These are phyloP conservation scores for Dictyostelium brefeldianum DNA, from an alignment of 78 protist species.

Conservation along the genomic window DNA sequence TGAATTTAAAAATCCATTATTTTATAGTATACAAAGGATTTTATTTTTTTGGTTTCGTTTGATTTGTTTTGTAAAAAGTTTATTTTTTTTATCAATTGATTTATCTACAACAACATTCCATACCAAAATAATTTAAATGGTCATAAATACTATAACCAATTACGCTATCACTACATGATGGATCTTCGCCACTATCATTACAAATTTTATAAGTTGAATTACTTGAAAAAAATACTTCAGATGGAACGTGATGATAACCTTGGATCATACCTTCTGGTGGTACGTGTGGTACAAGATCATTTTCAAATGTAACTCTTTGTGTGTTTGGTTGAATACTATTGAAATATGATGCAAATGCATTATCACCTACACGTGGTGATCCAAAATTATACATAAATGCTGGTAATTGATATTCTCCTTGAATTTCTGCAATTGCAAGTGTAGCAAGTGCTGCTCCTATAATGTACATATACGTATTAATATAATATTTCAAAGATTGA, in stretches of 20 bases:
- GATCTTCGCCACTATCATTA: constrained; percentile 53
- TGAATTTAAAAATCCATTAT: too few species aligned
- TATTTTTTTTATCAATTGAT: not conserved
- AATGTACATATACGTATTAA: too few species aligned
- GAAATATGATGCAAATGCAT: constrained; percentile 18
- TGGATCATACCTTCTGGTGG: constrained; percentile 26
- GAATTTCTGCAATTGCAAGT: constrained; percentile 50
- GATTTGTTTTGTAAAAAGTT: not conserved
- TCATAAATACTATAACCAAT: constrained; percentile 40
- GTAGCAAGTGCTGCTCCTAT: constrained; percentile 69
- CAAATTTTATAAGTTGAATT: constrained; percentile 41
- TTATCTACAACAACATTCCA: constrained; percentile 51
- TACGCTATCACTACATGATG: constrained; percentile 30
- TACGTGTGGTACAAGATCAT: constrained; percentile 68
- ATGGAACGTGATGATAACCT: constrained; percentile 49
- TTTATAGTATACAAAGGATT: too few species aligned
- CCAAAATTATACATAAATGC: constrained; percentile 54
- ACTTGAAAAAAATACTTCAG: constrained; percentile 26
- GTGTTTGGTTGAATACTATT: constrained; percentile 59
- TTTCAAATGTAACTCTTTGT: not conserved
- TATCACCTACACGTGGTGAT: constrained; percentile 67
- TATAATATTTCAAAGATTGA: too few species aligned
- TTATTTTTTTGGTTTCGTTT: not conserved
- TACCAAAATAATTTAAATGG: constrained; percentile 44
- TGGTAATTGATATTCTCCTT: constrained; percentile 4